Evolutionary conservation across 176 grass and related monocot species (phyloP), one percentile per base, ranked within the genome.

Genomic region (Aegilops sharonensis): DNA sequence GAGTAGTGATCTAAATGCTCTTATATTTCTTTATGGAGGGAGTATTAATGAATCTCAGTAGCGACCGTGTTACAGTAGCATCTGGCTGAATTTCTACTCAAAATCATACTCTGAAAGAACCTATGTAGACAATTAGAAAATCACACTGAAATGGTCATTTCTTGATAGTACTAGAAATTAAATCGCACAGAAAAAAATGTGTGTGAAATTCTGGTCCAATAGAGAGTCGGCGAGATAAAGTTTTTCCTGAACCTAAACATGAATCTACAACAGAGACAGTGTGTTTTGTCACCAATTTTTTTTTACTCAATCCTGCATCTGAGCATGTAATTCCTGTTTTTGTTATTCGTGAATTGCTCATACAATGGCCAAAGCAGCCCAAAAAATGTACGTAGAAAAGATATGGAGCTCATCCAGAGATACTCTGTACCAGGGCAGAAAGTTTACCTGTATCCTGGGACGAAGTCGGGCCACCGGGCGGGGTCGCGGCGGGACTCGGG

Each of bases 401-500:
- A 13, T 47, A 47, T 47, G 5, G 8, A 72, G 36, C 17, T 27
- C 20, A 60, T 40, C 31, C 9, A 52, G 23, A 7, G 2, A 72
- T 45, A 20, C 11, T 47, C 43, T 47, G 11, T 48, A 48, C 43
- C 43, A 45, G 43, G 43, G 43, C 72, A 37, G 35, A 43, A 66
- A 76, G 78, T 3, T 52, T 34, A 95, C 96, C 96, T 95, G 88
- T 98, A 98, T 60, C 88, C 87, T 6, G 90, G 82, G 66, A 95
- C 80, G 59, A 95, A 95, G 77, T 94, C 89, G 20, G 97, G 97
- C 97, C 93, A 98, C 36, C 83, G 87, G 66, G 61, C 14, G 21
- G 93, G 92, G 82, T 98, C 72, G 35, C 97, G 89, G 29, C 97
- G 87, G 56, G 90, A 87, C 71, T 92, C 92, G 6, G 94, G 97